phyloP scores from a whole-genome alignment of 345 rosid genomes.

The Pistacia vera region DNA sequence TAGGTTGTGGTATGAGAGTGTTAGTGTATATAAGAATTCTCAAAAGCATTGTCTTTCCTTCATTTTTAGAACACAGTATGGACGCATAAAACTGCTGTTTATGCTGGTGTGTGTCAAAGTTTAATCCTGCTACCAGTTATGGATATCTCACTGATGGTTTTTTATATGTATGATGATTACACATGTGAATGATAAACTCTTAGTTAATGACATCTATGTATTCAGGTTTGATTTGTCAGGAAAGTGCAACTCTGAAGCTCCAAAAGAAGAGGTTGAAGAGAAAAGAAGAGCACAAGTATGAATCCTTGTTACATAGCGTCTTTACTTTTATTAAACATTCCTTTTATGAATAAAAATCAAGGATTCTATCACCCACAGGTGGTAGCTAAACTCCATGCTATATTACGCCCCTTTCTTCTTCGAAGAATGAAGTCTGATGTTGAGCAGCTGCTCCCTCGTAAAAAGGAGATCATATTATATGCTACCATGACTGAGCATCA shows the following conservation, averaged over 20 bases:
- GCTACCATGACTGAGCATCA: slow-evolving; percentile 88
- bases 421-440: slow-evolving; percentile 95
- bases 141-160: background rate
- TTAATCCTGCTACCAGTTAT: background rate
- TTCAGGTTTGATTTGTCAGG: slow-evolving; percentile 92
- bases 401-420: slow-evolving; percentile 93
- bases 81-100: background rate
- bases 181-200: background rate
- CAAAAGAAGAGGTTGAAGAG: slow-evolving; percentile 73
- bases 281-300: slow-evolving; percentile 77
- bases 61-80: background rate
- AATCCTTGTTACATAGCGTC: slow-evolving; percentile 9
- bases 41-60: background rate
- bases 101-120: background rate
- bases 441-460: slow-evolving; percentile 84
- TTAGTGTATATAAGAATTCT: background rate
- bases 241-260: slow-evolving; percentile 47
- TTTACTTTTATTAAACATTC: slow-evolving; percentile 12
- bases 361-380: slow-evolving; percentile 49
- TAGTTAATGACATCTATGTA: slow-evolving; percentile 12
- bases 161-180: background rate
- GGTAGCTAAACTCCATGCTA: slow-evolving; percentile 89
- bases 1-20: background rate
- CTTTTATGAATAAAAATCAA: slow-evolving; percentile 6
- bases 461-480: slow-evolving; percentile 90